Evolutionary conservation across 441 rosid species (phyloP).

Genomic region (Adansonia rubrostipa): DNA sequence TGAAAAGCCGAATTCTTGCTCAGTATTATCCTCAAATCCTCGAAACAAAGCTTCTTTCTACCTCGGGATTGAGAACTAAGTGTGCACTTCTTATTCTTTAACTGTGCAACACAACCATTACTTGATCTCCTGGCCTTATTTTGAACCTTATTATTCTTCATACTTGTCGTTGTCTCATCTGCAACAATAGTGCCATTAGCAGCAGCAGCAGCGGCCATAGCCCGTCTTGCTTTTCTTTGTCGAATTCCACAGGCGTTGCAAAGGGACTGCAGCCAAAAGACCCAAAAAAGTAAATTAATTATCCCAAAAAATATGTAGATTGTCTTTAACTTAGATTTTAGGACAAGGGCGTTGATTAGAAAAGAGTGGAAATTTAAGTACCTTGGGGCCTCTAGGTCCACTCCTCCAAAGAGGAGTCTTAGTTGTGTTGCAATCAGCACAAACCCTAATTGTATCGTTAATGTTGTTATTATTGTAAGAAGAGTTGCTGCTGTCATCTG

Average conservation of each 20-base stretch:
- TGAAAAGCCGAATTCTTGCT: slow-evolving; percentile 72
- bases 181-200: slow-evolving; percentile 39
- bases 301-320: background rate
- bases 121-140: slow-evolving; percentile 53
- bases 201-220: slow-evolving; percentile 71
- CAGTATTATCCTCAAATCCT: slow-evolving; percentile 67
- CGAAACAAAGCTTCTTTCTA: slow-evolving; percentile 60
- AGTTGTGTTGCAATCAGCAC: slow-evolving; percentile 88
- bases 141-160: slow-evolving; percentile 42
- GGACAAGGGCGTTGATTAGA: background rate
- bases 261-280: slow-evolving; percentile 63
- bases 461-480: slow-evolving; percentile 35
- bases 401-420: slow-evolving; percentile 99
- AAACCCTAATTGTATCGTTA: slow-evolving; percentile 72
- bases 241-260: slow-evolving; percentile 98
- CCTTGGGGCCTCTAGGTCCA: slow-evolving; percentile 97
- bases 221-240: slow-evolving; percentile 90
- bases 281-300: background rate
- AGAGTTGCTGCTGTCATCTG: slow-evolving; percentile 38
- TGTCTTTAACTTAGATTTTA: background rate
- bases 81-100: slow-evolving; percentile 62
- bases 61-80: slow-evolving; percentile 36
- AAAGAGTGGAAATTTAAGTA: slow-evolving; percentile 32
- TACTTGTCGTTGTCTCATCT: slow-evolving; percentile 24
- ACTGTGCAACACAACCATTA: slow-evolving; percentile 38